These are phyloP conservation scores for Phlebiopsis gigantea DNA, from an alignment of 768 basidiomycete species.

Conservation along the genomic window DNA sequence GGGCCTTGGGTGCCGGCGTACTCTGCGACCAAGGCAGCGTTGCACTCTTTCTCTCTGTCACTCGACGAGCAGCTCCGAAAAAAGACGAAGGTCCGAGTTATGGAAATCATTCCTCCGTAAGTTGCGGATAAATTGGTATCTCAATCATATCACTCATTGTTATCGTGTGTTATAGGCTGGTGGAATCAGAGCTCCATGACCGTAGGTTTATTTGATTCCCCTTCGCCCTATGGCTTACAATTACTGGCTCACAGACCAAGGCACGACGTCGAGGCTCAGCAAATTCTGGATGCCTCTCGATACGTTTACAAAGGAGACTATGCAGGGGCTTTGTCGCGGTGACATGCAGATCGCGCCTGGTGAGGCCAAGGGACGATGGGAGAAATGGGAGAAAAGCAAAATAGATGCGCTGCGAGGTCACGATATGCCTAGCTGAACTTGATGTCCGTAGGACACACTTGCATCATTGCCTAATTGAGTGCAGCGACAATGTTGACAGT, in stretches of 20 bases:
- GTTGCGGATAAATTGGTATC: no score
- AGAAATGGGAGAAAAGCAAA: conserved; percentile 28
- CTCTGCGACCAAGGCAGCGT: conserved; percentile 52
- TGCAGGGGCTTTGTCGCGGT: conserved; percentile 34
- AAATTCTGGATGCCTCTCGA: conserved; percentile 52
- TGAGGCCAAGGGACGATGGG: conserved; percentile 9
- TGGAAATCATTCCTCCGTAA: conserved; percentile 57
- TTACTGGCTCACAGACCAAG: conserved; percentile 39
- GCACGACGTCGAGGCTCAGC: conserved; percentile 40
- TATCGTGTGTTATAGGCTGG: conserved; percentile 32
- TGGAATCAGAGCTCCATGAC: conserved; percentile 60
- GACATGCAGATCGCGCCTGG: conserved; percentile 28
- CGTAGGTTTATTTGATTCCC: conserved; percentile 27
- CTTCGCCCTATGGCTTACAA: neutral
- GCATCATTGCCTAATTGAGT: no score
- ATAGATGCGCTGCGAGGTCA: conserved; percentile 11
- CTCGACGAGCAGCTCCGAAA: conserved; percentile 39
- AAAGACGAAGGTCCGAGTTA: conserved; percentile 45
- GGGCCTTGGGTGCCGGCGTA: conserved; percentile 41
- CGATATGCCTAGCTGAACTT: neutral
- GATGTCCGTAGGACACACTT: neutral
- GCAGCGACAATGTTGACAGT: no score
- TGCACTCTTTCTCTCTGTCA: conserved; percentile 46
- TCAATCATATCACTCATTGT: neutral
- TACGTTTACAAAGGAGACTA: conserved; percentile 35